A percentile compares a stretch with the other conserved stretches of the same genome.
Evolutionary conservation across 2,329 filamentous ascomycete species (phyloP).

Genomic region (Talaromyces amestolkiae): DNA sequence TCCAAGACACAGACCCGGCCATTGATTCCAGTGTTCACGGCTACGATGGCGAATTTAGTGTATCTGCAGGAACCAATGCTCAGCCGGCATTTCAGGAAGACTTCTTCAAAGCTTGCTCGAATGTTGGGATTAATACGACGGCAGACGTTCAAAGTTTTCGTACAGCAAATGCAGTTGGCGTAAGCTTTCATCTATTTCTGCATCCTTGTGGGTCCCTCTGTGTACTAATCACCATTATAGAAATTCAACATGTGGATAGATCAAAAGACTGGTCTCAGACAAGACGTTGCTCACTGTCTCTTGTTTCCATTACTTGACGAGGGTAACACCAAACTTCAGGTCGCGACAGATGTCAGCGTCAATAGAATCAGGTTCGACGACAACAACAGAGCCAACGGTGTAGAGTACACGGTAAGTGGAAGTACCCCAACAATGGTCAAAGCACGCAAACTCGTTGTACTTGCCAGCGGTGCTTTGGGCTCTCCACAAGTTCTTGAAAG

Average conservation of each 20-base stretch:
- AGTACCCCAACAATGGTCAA: neutral
- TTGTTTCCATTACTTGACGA: constrained; percentile 22
- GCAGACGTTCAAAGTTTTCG: constrained; percentile 21
- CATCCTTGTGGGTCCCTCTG: neutral
- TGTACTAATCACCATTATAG: constrained; percentile 4
- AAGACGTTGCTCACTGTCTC: constrained; percentile 23
- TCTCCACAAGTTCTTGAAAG: constrained; percentile 48
- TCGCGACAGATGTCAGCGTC: constrained; percentile 59
- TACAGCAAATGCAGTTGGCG: constrained; percentile 22
- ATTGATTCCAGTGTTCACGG: constrained; percentile 22
- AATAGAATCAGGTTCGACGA: constrained; percentile 55
- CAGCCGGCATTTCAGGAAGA: constrained; percentile 22
- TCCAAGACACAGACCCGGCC: constrained; percentile 20
- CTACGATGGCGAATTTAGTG: constrained; percentile 21
- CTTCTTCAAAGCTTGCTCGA: constrained; percentile 21
- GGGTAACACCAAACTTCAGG: constrained; percentile 45
- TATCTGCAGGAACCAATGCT: constrained; percentile 23
- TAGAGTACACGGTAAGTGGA: constrained; percentile 48
- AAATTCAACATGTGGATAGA: constrained; percentile 24
- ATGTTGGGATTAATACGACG: constrained; percentile 19
- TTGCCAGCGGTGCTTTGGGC: constrained; percentile 26
- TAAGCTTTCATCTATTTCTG: neutral
- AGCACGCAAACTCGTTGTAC: constrained; percentile 6
- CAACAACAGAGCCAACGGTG: constrained; percentile 54
- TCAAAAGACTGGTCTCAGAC: constrained; percentile 21